Conservation (phyloP, 2,329 filamentous ascomycete genomes). For the Blumeria graminis region DNA sequence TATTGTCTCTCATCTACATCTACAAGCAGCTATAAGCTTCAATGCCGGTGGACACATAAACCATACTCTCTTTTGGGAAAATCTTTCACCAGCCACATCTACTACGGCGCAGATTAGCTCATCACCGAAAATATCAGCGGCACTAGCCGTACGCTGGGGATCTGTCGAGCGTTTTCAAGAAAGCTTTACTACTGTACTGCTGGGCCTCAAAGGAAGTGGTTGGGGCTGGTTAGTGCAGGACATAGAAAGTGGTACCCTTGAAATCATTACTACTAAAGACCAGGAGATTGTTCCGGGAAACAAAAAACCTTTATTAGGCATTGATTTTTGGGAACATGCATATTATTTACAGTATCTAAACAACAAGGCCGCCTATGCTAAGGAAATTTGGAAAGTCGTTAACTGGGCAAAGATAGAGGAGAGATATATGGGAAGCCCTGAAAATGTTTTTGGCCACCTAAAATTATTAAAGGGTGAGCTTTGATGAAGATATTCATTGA, state of each 20-base stretch:
- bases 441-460: neutral
- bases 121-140: constrained; percentile 32
- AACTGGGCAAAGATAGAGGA: constrained; percentile 51
- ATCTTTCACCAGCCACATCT: constrained; percentile 38
- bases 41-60: constrained; percentile 86
- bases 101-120: constrained; percentile 29
- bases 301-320: constrained; percentile 45
- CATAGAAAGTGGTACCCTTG: constrained; percentile 29
- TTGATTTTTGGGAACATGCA: constrained; percentile 89
- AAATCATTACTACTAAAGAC: constrained; percentile 63
- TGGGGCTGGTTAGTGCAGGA: constrained; percentile 73
- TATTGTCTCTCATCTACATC: constrained; percentile 36
- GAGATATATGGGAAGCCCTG: constrained; percentile 21
- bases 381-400: constrained; percentile 56
- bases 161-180: constrained; percentile 38
- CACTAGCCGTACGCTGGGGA: constrained; percentile 45
- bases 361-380: constrained; percentile 48
- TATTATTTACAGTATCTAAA: constrained; percentile 74
- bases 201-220: constrained; percentile 59
- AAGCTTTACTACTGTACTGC: constrained; percentile 37
- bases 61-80: constrained; percentile 82
- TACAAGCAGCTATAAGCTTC: constrained; percentile 58
- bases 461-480: neutral
- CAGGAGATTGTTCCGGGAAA: constrained; percentile 51
- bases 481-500: neutral